Percentiles rank a stretch among this genome's conserved stretches.
phyloP scores from a whole-genome alignment of 2,329 filamentous ascomycete species.

The Berkeleyomyces rouxiae region DNA sequence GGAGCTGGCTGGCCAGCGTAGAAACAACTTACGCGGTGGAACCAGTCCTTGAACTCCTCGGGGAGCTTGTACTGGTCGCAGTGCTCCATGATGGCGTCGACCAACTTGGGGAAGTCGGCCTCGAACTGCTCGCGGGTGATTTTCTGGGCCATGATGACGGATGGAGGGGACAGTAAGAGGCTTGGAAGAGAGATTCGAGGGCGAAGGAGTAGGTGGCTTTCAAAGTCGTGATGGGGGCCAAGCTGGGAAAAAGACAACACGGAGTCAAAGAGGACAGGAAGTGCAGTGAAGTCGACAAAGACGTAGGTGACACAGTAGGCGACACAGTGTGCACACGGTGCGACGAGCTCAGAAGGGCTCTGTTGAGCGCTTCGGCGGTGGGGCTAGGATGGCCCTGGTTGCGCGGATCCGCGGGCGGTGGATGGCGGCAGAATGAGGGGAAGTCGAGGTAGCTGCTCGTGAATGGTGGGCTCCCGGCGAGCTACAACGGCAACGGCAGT shows the following conservation, averaged over 20 bases:
- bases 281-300: neutral
- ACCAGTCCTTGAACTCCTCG: conserved; percentile 67
- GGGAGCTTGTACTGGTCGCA: conserved; percentile 72
- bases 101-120: conserved; percentile 70
- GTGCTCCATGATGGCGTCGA: conserved; percentile 65
- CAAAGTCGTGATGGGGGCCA: too few species aligned
- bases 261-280: neutral
- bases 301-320: neutral
- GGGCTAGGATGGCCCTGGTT: neutral
- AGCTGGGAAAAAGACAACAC: neutral
- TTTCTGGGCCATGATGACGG: conserved; percentile 32
- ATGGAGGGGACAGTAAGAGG: neutral
- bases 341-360: too few species aligned
- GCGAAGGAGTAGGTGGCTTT: neutral
- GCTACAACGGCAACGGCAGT: neutral
- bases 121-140: conserved; percentile 78
- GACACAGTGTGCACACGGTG: too few species aligned
- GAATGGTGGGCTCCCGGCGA: neutral
- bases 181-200: neutral
- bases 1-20: neutral
- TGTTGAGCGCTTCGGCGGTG: neutral
- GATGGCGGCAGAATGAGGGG: neutral
- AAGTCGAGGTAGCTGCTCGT: neutral
- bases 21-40: conserved; percentile 47
- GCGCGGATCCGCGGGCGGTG: neutral